These are phyloP conservation scores for Calonectria pteridis DNA, from an alignment of 2,329 filamentous ascomycete species.

Conservation along the genomic window DNA sequence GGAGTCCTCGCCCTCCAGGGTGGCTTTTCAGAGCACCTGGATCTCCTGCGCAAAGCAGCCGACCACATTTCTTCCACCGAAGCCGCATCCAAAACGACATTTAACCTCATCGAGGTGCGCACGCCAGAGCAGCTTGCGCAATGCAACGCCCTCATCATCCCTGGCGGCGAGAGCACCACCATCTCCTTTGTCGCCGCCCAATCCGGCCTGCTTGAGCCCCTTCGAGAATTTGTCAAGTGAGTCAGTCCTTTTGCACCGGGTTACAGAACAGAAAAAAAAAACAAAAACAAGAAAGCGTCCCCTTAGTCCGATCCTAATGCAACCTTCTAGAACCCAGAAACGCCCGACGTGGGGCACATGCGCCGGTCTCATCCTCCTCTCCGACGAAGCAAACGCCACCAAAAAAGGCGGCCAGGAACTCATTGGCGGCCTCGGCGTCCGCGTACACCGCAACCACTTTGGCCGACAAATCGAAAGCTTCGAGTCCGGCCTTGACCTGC, in stretches of 20 bases:
- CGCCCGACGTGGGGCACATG: constrained; percentile 97
- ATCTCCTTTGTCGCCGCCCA: constrained; percentile 90
- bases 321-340: constrained; percentile 69
- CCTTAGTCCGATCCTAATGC: neutral
- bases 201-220: constrained; percentile 83
- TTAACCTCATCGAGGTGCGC: constrained; percentile 83
- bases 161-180: constrained; percentile 94
- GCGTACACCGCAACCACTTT: constrained; percentile 95
- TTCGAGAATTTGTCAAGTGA: constrained; percentile 92
- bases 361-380: constrained; percentile 91
- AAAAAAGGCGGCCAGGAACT: constrained; percentile 94
- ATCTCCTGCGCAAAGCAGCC: constrained; percentile 78
- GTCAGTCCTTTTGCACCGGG: constrained; percentile 52
- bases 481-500: constrained; percentile 78
- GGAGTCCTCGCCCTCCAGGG: constrained; percentile 86
- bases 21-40: constrained; percentile 90
- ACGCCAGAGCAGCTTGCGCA: constrained; percentile 76
- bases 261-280: neutral
- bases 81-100: constrained; percentile 49
- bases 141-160: constrained; percentile 89
- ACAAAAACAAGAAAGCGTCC: neutral
- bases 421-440: constrained; percentile 90
- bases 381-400: constrained; percentile 87
- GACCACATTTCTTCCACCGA: constrained; percentile 54
- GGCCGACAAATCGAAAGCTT: constrained; percentile 95